Evolutionary conservation across 2,329 filamentous ascomycete genomes (phyloP).

Genomic region (Stachybotrys chartarum): DNA sequence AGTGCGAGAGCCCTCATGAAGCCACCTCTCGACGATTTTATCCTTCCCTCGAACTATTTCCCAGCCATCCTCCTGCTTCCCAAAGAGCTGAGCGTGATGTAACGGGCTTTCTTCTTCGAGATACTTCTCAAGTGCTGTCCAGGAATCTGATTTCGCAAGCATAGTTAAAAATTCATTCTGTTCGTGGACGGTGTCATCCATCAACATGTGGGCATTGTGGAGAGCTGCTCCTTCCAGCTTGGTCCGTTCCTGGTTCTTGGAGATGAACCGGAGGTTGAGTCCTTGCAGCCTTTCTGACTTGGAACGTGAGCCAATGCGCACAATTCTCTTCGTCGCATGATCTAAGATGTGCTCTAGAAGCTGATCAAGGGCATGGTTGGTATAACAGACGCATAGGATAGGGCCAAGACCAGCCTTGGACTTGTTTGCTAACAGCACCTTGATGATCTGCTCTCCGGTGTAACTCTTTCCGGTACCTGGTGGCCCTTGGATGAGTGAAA

Average conservation of each 20-base stretch:
- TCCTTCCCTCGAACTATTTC: background rate
- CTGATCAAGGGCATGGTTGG: constrained; percentile 43
- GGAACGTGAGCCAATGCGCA: constrained; percentile 54
- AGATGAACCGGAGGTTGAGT: constrained; percentile 40
- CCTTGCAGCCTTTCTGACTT: constrained; percentile 44
- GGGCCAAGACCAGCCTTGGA: constrained; percentile 33
- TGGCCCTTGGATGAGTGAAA: constrained; percentile 62
- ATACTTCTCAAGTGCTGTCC: background rate
- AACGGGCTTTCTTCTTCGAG: background rate
- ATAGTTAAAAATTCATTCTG: background rate
- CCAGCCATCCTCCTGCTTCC: constrained; percentile 1
- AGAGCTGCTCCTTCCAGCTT: constrained; percentile 26
- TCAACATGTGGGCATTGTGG: constrained; percentile 6
- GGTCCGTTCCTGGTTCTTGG: constrained; percentile 22
- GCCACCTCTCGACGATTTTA: constrained; percentile 1
- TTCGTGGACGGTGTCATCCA: background rate
- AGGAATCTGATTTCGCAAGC: background rate
- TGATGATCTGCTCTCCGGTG: constrained; percentile 51
- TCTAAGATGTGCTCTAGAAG: constrained; percentile 53
- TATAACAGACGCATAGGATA: constrained; percentile 46
- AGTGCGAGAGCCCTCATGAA: background rate
- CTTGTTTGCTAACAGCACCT: constrained; percentile 40
- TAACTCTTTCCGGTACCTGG: constrained; percentile 65
- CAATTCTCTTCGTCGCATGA: constrained; percentile 38
- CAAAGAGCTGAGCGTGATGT: constrained; percentile 1